These are phyloP conservation scores for Leishmania tropica DNA, from an alignment of 208 protist genomes.

Conservation along the genomic window DNA sequence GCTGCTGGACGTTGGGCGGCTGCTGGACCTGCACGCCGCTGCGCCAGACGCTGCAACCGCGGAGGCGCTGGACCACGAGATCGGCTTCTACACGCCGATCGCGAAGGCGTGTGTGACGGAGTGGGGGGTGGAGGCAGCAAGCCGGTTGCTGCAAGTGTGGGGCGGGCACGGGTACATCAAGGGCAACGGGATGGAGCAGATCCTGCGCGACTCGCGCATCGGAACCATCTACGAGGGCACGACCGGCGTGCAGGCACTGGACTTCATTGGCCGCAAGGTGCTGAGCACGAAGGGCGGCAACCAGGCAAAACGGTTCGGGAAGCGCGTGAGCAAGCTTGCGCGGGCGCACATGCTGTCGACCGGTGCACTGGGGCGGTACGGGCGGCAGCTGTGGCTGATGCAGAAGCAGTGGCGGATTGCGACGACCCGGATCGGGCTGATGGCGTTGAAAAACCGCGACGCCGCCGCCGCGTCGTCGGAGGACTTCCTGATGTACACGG, in stretches of 20 bases:
- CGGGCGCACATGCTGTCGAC: conserved; percentile 38
- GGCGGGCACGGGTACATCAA: conserved; percentile 85
- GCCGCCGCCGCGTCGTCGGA: conserved; percentile 51
- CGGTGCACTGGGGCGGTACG: conserved; percentile 39
- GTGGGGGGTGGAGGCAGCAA: conserved; percentile 73
- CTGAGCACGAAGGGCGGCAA: conserved; percentile 60
- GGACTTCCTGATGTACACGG: conserved; percentile 84
- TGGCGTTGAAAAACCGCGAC: conserved; percentile 51
- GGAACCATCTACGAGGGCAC: conserved; percentile 84
- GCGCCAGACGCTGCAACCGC: conserved; percentile 26
- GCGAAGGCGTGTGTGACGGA: conserved; percentile 85
- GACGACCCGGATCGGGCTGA: conserved; percentile 50
- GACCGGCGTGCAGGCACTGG: conserved; percentile 83
- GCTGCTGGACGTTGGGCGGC: conserved; percentile 66
- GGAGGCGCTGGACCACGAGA: conserved; percentile 58
- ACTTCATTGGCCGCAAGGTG: conserved; percentile 88
- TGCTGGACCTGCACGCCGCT: conserved; percentile 59
- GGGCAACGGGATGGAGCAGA: conserved; percentile 84
- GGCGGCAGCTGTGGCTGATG: conserved; percentile 57
- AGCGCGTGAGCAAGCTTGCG: conserved; percentile 44
- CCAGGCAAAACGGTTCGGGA: conserved; percentile 39
- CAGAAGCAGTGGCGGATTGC: conserved; percentile 70
- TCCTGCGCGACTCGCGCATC: conserved; percentile 77
- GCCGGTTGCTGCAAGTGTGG: conserved; percentile 68
- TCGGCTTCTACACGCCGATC: conserved; percentile 90